Conservation (phyloP, 371 early-diverging fungal genomes). For the Mortierella sp. region DNA sequence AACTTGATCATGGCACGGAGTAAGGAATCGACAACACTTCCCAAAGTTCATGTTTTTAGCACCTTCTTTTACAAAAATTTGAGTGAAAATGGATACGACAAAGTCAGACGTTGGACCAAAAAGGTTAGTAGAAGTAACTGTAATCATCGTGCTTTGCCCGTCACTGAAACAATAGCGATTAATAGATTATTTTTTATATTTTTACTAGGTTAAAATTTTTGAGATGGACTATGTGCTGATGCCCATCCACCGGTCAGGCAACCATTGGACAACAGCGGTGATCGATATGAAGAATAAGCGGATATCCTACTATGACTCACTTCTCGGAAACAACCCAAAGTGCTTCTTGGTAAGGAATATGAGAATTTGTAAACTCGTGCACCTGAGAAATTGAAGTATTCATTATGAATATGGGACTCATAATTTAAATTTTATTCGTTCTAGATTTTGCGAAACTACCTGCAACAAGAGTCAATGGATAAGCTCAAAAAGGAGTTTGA, state of each 20-base stretch:
- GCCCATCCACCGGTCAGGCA: constrained; percentile 87
- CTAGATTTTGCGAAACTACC: constrained; percentile 72
- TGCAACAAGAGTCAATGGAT: constrained; percentile 80
- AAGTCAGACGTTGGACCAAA: constrained; percentile 88
- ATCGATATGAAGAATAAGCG: constrained; percentile 80
- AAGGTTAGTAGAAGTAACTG: constrained; percentile 59
- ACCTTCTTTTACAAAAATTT: constrained; percentile 90
- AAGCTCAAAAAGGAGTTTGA: constrained; percentile 77
- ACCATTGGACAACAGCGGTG: constrained; percentile 92
- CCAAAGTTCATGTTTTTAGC: constrained; percentile 84
- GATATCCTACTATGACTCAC: constrained; percentile 89
- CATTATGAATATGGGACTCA: not conserved
- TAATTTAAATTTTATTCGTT: not conserved
- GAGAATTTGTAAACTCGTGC: too few relatives aligned
- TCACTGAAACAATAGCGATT: not conserved
- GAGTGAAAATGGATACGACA: constrained; percentile 75
- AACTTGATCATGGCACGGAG: constrained; percentile 77
- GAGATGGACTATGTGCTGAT: constrained; percentile 82
- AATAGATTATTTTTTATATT: not conserved
- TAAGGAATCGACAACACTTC: constrained; percentile 60
- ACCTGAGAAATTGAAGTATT: not conserved
- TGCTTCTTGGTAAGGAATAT: constrained; percentile 60
- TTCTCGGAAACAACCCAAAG: constrained; percentile 72
- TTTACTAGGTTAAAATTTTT: constrained; percentile 79
- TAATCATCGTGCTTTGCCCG: not conserved